Base-by-base conservation (phyloP, 2,329 filamentous ascomycete genomes). In the Thelonectria rubi region DNA sequence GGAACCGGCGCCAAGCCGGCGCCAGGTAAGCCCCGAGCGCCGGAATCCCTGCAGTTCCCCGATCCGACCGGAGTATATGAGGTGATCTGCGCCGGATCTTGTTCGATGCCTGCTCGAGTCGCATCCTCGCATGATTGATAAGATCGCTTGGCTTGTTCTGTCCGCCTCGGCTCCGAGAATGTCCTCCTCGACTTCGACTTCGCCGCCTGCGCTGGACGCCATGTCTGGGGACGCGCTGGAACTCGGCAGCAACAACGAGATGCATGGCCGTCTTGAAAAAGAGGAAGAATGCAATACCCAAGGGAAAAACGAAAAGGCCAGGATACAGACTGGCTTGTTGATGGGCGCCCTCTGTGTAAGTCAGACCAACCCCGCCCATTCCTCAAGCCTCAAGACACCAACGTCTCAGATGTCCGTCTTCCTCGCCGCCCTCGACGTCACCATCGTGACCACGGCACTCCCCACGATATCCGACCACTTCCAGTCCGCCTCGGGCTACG, bases 401-500 rank as follows among this genome's bases (percentile, higher is more conserved):
- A 32, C 34, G 7, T 14, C 11, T 3, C 8, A 54, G 40, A 46
- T 46, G 26, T 54, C 51, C 26, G 51, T 54, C 9, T 54, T 54
- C 40, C 51, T 54, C 12, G 51, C 51, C 24, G 40, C 51, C 11
- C 51, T 54, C 24, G 51, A 54, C 40, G 42, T 46, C 10, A 46
- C 51, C 2, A 54, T 46, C 20, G 51, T 54, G 21, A 54, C 51
- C 14, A 54, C 51, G 11, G 40, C 51, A 5, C 17, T 54, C 14
- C 86, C 87, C 0, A 85, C 84, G 3, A 89, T 90, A 59, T 80
- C 83, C 6, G 73, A 75, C 20, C 79, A 88, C 51, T 82, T 92
- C 52, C 72, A 84, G 26, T 89, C 88, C 4, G 84, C 85, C 1
- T 79, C 84, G 5, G 89, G 88, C 12, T 91, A 91, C 74, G 85